Conservation (phyloP, 495 filamentous ascomycete genomes). For the Neurospora sp. region DNA sequence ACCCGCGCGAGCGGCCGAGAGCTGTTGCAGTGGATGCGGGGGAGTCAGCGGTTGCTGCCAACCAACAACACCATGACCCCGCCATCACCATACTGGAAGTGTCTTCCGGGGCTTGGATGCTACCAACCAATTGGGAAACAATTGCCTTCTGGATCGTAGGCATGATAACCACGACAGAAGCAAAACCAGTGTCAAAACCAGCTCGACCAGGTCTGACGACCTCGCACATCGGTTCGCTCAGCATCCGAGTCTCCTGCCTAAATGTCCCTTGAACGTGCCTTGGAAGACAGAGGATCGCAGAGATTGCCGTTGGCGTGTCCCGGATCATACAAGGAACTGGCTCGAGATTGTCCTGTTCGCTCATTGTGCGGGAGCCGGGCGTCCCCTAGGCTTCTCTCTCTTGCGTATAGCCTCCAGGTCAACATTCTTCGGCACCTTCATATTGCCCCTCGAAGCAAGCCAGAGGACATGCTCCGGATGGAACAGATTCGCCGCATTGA, state of each 20-base stretch:
- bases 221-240: neutral
- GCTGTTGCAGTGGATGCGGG: neutral
- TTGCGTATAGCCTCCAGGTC: slow-evolving; percentile 11
- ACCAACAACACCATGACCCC: neutral
- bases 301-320: neutral
- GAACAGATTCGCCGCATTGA: neutral
- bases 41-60: neutral
- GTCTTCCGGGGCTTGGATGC: neutral
- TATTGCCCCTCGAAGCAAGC: slow-evolving; percentile 28
- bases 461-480: slow-evolving; percentile 22
- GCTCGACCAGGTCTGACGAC: no score
- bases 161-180: neutral
- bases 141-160: neutral
- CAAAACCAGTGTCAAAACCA: neutral
- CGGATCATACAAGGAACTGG: neutral
- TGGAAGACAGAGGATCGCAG: neutral
- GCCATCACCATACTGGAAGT: neutral
- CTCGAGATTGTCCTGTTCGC: neutral
- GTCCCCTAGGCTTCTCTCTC: neutral
- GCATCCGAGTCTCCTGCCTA: neutral
- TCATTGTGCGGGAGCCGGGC: neutral
- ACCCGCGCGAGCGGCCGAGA: neutral
- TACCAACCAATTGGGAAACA: neutral
- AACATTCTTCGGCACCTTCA: slow-evolving; percentile 16
- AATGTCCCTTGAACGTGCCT: neutral